Conservation (phyloP, 208 protist genomes). For the Leptomonas seymouri region DNA sequence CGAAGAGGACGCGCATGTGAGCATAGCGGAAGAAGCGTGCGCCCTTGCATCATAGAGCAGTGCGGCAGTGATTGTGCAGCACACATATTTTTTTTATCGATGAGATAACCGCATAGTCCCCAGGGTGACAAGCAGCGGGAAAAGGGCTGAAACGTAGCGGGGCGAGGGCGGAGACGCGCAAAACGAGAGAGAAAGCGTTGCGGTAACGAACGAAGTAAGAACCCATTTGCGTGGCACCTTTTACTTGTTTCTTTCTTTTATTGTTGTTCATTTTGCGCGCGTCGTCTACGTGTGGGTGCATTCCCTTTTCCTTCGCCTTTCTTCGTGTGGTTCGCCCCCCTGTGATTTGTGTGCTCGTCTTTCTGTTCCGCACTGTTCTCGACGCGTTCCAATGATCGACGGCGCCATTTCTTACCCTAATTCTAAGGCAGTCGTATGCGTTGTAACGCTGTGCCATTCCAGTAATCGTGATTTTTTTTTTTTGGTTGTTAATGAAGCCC, state of each 20-base stretch:
- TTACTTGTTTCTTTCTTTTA: no score
- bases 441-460: neutral
- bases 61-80: neutral
- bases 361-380: neutral
- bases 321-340: no score
- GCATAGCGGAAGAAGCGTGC: neutral
- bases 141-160: neutral
- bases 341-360: no score
- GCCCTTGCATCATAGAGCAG: neutral
- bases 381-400: neutral
- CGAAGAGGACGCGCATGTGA: constrained; percentile 18
- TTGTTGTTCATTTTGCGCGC: no score
- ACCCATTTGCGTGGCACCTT: no score
- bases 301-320: no score
- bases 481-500: neutral
- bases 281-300: no score
- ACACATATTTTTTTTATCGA: neutral
- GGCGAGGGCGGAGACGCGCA: no score
- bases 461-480: neutral
- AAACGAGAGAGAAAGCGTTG: no score
- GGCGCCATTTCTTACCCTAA: neutral
- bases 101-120: neutral
- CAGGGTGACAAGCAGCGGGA: neutral
- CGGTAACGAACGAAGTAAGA: no score
- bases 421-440: neutral